These are phyloP conservation scores for Lasiosphaeris hirsuta DNA, from an alignment of 495 filamentous ascomycete species.

Conservation along the genomic window DNA sequence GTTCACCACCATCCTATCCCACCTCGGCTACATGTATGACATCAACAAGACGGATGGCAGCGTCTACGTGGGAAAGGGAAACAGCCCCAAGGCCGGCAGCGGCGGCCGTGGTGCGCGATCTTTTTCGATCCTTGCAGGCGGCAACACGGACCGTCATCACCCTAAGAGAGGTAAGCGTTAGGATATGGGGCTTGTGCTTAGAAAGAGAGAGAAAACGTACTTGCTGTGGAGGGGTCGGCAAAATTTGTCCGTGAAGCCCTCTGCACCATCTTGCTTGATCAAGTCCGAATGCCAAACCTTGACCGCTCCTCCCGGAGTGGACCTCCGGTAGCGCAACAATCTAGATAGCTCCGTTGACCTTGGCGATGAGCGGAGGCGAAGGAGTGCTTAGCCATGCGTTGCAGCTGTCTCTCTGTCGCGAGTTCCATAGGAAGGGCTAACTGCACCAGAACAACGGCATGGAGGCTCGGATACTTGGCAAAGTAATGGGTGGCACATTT, in stretches of 20 bases:
- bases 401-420: not conserved
- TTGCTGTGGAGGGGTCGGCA: slow-evolving; percentile 5
- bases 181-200: not conserved
- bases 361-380: slow-evolving; percentile 3
- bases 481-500: not conserved
- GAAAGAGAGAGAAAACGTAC: slow-evolving; percentile 9
- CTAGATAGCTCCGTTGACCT: not conserved
- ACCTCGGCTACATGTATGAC: not conserved
- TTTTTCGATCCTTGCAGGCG: not conserved
- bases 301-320: not conserved
- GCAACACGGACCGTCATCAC: not conserved
- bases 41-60: not conserved
- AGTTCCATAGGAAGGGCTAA: not conserved
- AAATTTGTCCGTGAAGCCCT: slow-evolving; percentile 2
- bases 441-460: not conserved
- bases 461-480: not conserved
- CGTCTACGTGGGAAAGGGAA: not conserved
- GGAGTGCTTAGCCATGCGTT: slow-evolving; percentile 4
- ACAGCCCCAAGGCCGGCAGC: not conserved
- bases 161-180: not conserved
- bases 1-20: slow-evolving; percentile 5
- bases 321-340: not conserved
- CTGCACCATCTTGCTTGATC: slow-evolving; percentile 4
- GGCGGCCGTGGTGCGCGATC: not conserved
- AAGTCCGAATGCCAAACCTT: slow-evolving; percentile 8